Base-by-base conservation (phyloP, 2,329 filamentous ascomycete genomes). In the Talaromyces atroroseus region DNA sequence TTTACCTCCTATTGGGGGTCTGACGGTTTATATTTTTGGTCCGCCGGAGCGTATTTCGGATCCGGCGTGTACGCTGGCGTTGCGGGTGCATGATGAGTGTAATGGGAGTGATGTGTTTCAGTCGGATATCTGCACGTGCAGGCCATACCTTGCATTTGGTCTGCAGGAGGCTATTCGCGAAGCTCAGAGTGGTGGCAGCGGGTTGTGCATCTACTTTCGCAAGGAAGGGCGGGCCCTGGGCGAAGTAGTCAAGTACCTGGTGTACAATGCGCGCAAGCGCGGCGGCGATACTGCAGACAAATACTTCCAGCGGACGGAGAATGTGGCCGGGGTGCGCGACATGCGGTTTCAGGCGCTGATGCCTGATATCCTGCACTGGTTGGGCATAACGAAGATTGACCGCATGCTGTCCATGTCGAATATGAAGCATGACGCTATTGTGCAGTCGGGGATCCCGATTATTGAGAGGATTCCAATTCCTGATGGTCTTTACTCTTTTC, bases 311-410 rank as follows among this genome's bases (percentile, higher is more conserved):
- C 82, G 92, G 56, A 97, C 92, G n/a, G 92, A 96, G 74, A 96
- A 96, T 71, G 94, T 99, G 69, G 94, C 94, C 7, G 94, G 94
- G 59, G 92, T 97, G 62, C 95, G 96, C 73, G 88, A 73, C 57
- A 97, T 96, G 92, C 86, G 94, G 45, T 97, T 97, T 80, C 94
- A 97, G 77, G 92, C 92, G 21, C 79, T 99, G 54, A 97, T 97
- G 94, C 92, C 92, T 29, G 91, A 96, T 71, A 95, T 97, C 63
- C 81, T 97, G 54, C 94, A 97, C 75, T 97, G 94, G 94, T 82
- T 99, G 32, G 94, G 94, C 60, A 96, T 99, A 69, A 94, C 88
- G 71, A 97, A 97, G 80, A 96, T 97, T 68, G 94, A 97, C 72
- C 82, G 91, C 59, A 97, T 97, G 94, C 78, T 96, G 65, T 95